Percentiles rank a stretch among this genome's conserved stretches.
These are phyloP conservation scores for Alternaria alternata DNA, from an alignment of 2,329 filamentous ascomycete genomes.

Conservation along the genomic window DNA sequence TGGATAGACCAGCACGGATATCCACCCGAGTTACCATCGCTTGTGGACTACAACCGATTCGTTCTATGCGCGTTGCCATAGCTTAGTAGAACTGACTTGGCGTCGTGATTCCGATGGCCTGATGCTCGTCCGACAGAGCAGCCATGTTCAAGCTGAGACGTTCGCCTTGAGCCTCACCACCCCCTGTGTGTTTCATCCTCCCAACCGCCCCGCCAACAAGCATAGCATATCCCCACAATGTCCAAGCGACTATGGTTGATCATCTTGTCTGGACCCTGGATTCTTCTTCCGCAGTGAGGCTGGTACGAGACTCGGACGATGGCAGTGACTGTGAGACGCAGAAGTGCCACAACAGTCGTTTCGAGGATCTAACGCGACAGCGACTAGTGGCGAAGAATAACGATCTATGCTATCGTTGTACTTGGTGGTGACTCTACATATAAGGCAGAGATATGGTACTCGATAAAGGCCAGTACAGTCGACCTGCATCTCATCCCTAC, in stretches of 20 bases:
- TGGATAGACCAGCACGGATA: conserved; percentile 1
- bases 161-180: background rate
- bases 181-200: conserved; percentile 30
- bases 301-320: conserved; percentile 38
- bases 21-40: background rate
- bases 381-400: background rate
- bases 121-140: conserved; percentile 22
- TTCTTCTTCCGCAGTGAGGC: conserved; percentile 1
- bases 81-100: conserved; percentile 3
- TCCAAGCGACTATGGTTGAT: conserved; percentile 10
- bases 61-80: conserved; percentile 2
- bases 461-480: conserved; percentile 32
- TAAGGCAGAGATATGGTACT: conserved; percentile 32
- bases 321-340: conserved; percentile 22
- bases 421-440: conserved; percentile 23
- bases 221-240: conserved; percentile 15
- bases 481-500: conserved; percentile 32
- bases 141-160: conserved; percentile 18
- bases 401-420: background rate
- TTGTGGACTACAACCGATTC: background rate
- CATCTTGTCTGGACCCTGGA: conserved; percentile 7
- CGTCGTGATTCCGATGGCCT: conserved; percentile 10
- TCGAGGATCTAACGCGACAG: conserved; percentile 15
- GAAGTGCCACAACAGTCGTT: conserved; percentile 34
- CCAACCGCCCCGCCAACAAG: conserved; percentile 12